phyloP scores from a whole-genome alignment of 1,284 basidiomycete genomes.

The Papiliotrema terrestris region DNA sequence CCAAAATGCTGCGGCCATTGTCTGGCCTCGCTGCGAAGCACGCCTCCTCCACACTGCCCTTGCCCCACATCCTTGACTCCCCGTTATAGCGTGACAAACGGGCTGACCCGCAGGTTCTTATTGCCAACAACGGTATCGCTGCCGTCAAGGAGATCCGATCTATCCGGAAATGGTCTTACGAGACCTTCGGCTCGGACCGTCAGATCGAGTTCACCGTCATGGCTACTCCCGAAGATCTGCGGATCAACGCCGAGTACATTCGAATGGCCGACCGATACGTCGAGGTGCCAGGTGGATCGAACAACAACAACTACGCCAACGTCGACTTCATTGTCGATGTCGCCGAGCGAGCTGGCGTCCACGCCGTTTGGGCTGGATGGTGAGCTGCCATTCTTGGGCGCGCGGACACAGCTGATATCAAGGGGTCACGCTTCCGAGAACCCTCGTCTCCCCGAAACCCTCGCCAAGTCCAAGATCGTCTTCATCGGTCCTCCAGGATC shows the following conservation, averaged over 20 bases:
- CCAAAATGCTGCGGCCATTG: too few species aligned
- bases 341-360: constrained; percentile 93
- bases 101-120: constrained; percentile 59
- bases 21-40: too few species aligned
- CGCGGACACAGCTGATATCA: neutral
- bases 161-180: constrained; percentile 99
- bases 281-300: constrained; percentile 95
- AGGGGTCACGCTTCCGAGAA: constrained; percentile 98
- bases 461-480: constrained; percentile 90
- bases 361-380: constrained; percentile 99
- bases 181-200: constrained; percentile 94
- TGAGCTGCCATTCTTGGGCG: constrained; percentile 32
- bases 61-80: neutral
- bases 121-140: constrained; percentile 97
- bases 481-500: constrained; percentile 99
- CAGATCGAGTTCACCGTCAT: constrained; percentile 98
- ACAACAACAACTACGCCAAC: constrained; percentile 99
- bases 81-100: too few species aligned
- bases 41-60: neutral
- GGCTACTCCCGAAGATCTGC: constrained; percentile 96
- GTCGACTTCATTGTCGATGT: constrained; percentile 99
- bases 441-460: constrained; percentile 91
- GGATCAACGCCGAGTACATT: constrained; percentile 98
- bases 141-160: constrained; percentile 99
- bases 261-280: constrained; percentile 99